Conservation (phyloP, 1,284 basidiomycete genomes). For the Apiotrichum brassicae region DNA sequence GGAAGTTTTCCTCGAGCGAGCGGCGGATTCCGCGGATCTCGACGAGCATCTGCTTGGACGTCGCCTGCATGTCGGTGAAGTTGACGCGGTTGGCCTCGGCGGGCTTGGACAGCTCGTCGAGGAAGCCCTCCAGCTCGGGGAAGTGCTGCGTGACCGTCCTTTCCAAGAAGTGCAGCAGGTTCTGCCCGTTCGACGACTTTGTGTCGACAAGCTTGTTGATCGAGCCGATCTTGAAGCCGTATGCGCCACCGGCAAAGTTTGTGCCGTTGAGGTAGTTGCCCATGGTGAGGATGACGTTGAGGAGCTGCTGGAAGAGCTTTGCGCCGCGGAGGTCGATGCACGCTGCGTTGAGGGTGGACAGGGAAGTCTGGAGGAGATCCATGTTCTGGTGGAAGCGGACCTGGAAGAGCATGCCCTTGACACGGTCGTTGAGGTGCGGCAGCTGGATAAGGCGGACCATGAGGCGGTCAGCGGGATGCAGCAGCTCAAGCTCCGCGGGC, state of each 20-base stretch:
- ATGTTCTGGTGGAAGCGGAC: conserved; percentile 77
- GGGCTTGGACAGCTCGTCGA: conserved; percentile 82
- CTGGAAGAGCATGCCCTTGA: conserved; percentile 91
- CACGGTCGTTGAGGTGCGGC: conserved; percentile 79
- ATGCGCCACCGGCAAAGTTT: conserved; percentile 92
- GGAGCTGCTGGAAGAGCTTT: conserved; percentile 74
- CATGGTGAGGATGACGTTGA: conserved; percentile 72
- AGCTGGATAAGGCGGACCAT: conserved; percentile 97
- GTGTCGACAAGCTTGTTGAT: conserved; percentile 99
- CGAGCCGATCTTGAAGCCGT: conserved; percentile 93
- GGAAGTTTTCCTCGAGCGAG: conserved; percentile 72
- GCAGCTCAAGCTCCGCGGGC: conserved; percentile 74
- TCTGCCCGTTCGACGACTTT: conserved; percentile 88
- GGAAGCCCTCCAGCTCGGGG: conserved; percentile 76
- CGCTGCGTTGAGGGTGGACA: conserved; percentile 71
- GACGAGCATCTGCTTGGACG: conserved; percentile 59
- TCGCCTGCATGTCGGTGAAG: conserved; percentile 39
- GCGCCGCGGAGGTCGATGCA: conserved; percentile 69
- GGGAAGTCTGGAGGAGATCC: conserved; percentile 58
- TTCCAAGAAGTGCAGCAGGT: conserved; percentile 90
- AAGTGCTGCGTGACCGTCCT: conserved; percentile 82
- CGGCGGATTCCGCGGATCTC: conserved; percentile 69
- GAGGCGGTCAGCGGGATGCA: conserved; percentile 91
- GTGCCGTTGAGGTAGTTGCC: conserved; percentile 99
- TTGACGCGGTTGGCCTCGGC: conserved; percentile 77